Percentiles rank a stretch among this genome's conserved stretches.
These are phyloP conservation scores for Glomus cerebriforme DNA, from an alignment of 192 early-diverging fungal genomes.

Conservation along the genomic window DNA sequence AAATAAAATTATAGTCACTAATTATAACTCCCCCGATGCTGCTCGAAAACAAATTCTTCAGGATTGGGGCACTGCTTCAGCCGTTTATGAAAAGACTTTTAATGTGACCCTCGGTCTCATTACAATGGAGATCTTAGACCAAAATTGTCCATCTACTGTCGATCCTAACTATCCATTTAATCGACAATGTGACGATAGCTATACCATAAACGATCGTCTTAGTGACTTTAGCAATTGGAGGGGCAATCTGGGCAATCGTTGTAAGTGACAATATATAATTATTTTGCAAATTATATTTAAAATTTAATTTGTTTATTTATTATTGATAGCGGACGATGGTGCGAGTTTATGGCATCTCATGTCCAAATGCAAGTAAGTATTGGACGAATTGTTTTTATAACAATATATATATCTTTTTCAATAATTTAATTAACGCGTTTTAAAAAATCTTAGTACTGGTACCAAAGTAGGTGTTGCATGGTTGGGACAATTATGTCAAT, in stretches of 20 bases:
- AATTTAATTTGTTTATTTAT: not conserved
- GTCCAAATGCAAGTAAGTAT: slow-evolving; percentile 70
- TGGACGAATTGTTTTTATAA: not conserved
- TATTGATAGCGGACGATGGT: slow-evolving; percentile 56
- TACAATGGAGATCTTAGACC: slow-evolving; percentile 69
- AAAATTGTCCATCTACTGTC: slow-evolving; percentile 54
- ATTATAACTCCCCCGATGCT: slow-evolving; percentile 54
- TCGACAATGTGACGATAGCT: slow-evolving; percentile 65
- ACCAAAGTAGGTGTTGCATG: slow-evolving; percentile 87
- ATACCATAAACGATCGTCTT: slow-evolving; percentile 72
- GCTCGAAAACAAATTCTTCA: slow-evolving; percentile 74
- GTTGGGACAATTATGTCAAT: slow-evolving; percentile 73
- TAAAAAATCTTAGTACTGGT: slow-evolving; percentile 53
- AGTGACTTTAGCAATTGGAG: slow-evolving; percentile 93
- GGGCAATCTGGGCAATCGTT: slow-evolving; percentile 51
- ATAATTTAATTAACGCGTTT: not conserved
- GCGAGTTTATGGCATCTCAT: slow-evolving; percentile 92
- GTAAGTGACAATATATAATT: not conserved
- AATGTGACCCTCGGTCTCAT: slow-evolving; percentile 85
- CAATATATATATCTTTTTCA: not conserved
- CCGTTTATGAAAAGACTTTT: slow-evolving; percentile 82
- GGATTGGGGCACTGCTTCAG: slow-evolving; percentile 82
- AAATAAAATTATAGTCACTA: slow-evolving; percentile 32
- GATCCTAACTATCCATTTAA: slow-evolving; percentile 66
- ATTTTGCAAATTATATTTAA: not conserved